phyloP scores from a whole-genome alignment of 768 basidiomycete genomes.

The Boletus sp. region DNA sequence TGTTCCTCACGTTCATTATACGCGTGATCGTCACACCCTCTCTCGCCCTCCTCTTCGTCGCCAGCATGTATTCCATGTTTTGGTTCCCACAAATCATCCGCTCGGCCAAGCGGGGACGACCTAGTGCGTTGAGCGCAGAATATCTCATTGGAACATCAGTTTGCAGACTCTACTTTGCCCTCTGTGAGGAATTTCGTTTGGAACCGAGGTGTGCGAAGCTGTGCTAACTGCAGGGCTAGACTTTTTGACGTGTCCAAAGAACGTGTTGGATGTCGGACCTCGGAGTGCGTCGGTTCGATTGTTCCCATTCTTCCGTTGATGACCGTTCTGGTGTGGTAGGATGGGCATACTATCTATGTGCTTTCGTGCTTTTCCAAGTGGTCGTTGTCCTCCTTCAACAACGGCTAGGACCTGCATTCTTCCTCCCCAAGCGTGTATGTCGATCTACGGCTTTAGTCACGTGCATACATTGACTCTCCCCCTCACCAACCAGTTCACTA shows the following conservation, averaged over 20 bases:
- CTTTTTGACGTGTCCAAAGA: slow-evolving; percentile 78
- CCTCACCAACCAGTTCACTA: slow-evolving; percentile 47
- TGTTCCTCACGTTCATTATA: slow-evolving; percentile 71
- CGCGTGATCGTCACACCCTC: slow-evolving; percentile 69
- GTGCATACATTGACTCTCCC: background rate
- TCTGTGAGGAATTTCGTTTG: slow-evolving; percentile 56
- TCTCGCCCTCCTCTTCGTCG: slow-evolving; percentile 64
- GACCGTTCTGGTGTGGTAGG: slow-evolving; percentile 35
- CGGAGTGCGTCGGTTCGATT: slow-evolving; percentile 48
- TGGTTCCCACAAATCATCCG: slow-evolving; percentile 87
- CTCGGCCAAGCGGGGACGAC: slow-evolving; percentile 66
- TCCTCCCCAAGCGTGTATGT: slow-evolving; percentile 69
- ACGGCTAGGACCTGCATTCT: slow-evolving; percentile 75
- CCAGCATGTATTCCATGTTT: slow-evolving; percentile 68
- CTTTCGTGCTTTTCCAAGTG: slow-evolving; percentile 63
- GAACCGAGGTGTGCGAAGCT: background rate
- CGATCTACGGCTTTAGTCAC: background rate
- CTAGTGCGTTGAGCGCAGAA: slow-evolving; percentile 62
- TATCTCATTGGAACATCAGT: slow-evolving; percentile 78
- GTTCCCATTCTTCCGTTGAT: background rate
- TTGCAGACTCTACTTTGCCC: slow-evolving; percentile 64
- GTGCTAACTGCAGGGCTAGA: slow-evolving; percentile 45
- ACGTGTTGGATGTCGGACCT: slow-evolving; percentile 79
- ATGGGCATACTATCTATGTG: slow-evolving; percentile 63
- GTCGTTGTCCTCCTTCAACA: slow-evolving; percentile 69